Evolutionary conservation across 257 asterid species (phyloP), one percentile per base, ranked within the genome.

Genomic region (Euphrasia confusa): DNA sequence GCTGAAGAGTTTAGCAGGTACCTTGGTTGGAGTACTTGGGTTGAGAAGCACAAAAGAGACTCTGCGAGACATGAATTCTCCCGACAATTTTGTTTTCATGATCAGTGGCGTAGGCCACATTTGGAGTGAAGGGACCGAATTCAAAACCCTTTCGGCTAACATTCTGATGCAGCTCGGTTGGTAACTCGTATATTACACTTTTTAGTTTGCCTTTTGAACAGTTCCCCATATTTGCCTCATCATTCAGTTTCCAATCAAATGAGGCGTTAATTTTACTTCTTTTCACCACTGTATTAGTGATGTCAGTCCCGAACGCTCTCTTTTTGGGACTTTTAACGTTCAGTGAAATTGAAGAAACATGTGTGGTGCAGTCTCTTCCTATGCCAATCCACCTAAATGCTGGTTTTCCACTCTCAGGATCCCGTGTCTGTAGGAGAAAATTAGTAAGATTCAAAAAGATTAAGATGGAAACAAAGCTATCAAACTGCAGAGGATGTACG

Each of bases 301-400:
- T 72, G 3, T 85, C 94, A 58, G 73, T 65, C 61, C 94, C 94
- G 62, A 85, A 85, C 60, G 15, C 80, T 72, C 88, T 78, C 72
- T 67, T 76, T 77, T 74, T 83, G 55, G 76, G 49, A 56, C 60
- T 75, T 54, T 71, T 78, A 66, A 10, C 72, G 42, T 67, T 75
- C 10, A 35, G 33, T 50, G 85, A 68, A 47, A 47, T 50, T 45
- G 72, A 47, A 62, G 76, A 61, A 61, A 71, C 81, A 42, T 27
- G 48, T 53, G 28, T 67, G 37, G 28, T 67, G 37, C 45, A 49
- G 53, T 58, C 70, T 70, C 47, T 75, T 56, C 45, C 77, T 45
- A 61, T 60, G 42, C 83, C 88, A 44, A 69, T 69, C 95, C 95
- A 86, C 79, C 78, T 79, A 68, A 79, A 81, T 68, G 84, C 90